Evolutionary conservation across 495 filamentous ascomycete genomes (phyloP).

Genomic region (Penicillium waksmanii): DNA sequence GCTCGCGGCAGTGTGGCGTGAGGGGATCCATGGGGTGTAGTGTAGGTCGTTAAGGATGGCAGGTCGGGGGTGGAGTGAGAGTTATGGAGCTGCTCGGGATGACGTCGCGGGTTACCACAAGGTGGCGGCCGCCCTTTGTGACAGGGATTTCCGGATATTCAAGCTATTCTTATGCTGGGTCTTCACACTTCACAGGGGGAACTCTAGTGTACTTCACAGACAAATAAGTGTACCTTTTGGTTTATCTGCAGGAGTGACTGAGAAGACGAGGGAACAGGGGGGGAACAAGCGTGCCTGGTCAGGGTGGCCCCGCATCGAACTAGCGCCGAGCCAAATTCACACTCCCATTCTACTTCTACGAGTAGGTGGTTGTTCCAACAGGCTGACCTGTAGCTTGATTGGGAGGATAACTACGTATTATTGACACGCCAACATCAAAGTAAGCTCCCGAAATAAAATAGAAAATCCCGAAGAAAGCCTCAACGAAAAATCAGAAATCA

Average conservation of each 20-base stretch:
- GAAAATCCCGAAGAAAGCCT: not conserved
- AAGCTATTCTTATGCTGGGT: not conserved
- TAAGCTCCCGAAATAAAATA: not conserved
- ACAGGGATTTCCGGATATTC: not conserved
- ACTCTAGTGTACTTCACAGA: not conserved
- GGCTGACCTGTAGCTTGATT: not conserved
- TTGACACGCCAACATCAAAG: not conserved
- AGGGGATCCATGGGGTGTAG: constrained; percentile 30
- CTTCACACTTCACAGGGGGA: not conserved
- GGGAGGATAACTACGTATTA: not conserved
- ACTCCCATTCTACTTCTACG: not conserved
- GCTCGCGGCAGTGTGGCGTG: constrained; percentile 40
- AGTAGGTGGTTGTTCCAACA: not conserved
- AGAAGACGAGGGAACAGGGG: not conserved
- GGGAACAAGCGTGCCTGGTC: not conserved
- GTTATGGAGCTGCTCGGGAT: constrained; percentile 7
- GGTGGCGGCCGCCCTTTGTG: not conserved
- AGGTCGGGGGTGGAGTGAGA: constrained; percentile 26
- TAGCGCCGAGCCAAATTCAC: constrained; percentile 1
- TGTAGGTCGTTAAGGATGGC: constrained; percentile 6
- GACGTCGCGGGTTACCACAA: constrained; percentile 7
- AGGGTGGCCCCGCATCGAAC: not conserved
- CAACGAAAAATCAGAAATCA: not conserved
- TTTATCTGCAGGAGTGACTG: not conserved
- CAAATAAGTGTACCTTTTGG: not conserved